Conservation (phyloP, 257 asterid genomes). For the Nicotiana attenuata region DNA sequence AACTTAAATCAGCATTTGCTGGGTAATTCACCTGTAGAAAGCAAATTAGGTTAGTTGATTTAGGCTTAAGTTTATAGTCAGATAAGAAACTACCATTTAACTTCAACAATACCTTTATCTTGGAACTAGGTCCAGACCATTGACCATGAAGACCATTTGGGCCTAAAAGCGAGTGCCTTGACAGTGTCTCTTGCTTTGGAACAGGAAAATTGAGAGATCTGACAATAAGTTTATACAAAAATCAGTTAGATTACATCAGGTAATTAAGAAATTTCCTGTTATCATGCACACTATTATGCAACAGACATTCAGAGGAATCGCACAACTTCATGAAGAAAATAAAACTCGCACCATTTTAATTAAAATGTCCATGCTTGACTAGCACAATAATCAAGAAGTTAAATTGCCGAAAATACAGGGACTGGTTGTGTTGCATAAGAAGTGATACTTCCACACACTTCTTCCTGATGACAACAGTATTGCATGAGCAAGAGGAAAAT, state of each 20-base stretch:
- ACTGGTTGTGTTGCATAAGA: not conserved
- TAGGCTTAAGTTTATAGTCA: conserved; percentile 1
- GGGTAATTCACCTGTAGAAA: conserved; percentile 78
- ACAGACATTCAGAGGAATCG: not conserved
- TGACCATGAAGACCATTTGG: conserved; percentile 89
- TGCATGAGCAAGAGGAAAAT: not conserved
- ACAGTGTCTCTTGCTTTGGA: conserved; percentile 86
- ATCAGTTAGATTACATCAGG: conserved; percentile 7
- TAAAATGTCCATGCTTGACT: not conserved
- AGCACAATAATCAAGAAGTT: not conserved
- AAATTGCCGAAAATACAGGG: not conserved
- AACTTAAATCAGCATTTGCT: conserved; percentile 41
- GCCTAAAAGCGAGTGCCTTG: conserved; percentile 84
- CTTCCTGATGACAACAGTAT: not conserved
- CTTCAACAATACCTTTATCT: conserved; percentile 51
- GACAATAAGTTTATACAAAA: conserved; percentile 18
- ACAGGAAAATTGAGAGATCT: conserved; percentile 73
- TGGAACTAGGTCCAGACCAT: conserved; percentile 66
- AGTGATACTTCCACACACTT: not conserved
- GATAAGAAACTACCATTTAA: not conserved
- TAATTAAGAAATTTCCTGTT: not conserved
- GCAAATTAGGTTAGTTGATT: conserved; percentile 9
- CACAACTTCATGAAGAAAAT: not conserved
- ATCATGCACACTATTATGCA: not conserved
- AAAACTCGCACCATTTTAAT: not conserved